Base-by-base conservation (phyloP, 129 eudicot genomes). In the Pulicaria dysenterica region DNA sequence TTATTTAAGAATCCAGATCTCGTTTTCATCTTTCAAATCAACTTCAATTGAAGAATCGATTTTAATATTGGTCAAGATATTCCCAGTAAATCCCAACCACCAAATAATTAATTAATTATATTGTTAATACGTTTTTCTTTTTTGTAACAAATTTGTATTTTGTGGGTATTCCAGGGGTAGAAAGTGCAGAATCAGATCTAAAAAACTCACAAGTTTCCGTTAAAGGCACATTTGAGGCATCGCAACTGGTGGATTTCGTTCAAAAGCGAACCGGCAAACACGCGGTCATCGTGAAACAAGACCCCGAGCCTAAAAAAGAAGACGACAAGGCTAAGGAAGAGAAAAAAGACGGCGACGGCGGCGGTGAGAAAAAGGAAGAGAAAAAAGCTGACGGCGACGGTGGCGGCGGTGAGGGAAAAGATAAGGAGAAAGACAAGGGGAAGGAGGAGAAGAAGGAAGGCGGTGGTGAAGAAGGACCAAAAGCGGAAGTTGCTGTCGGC, bases 151-250 rank as follows among this genome's bases (percentile, higher is more conserved):
- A 75, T 55, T 43, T 44, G 43, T 54, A 24, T 44, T 15, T 17
- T 44, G 16, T 39, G 55, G 16, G 57, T 43, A 38, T 58, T 82
- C 24, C 58, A 90, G 99, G 92, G 58, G 99, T 95, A 49, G 97
- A 95, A 72, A 85, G 71, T 50, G 99, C 76, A 6, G 95, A 79
- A 41, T 88, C 99, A 17, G 97, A 95, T 85, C 93, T 85, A 44
- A 90, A 81, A 74, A 79, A 78, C 81, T 93, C 98, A 19, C 82
- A 85, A 67, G 98, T 93, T 67, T 75, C 87, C 3, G 98, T 93
- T 46, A 89, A 85, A 70, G 98, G 96, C 31, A 73, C 75, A n/a
- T 69, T 93, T 47, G 84, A 79, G 10, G 68, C 97, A 9, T 59
- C 79, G 9, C 51, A 80, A 75, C 45, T 93, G 50, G 87, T 81